Evolutionary conservation across 306 rosid genomes (phyloP), one percentile per base, ranked within the genome.

Genomic region (Aeschynomene evenia): DNA sequence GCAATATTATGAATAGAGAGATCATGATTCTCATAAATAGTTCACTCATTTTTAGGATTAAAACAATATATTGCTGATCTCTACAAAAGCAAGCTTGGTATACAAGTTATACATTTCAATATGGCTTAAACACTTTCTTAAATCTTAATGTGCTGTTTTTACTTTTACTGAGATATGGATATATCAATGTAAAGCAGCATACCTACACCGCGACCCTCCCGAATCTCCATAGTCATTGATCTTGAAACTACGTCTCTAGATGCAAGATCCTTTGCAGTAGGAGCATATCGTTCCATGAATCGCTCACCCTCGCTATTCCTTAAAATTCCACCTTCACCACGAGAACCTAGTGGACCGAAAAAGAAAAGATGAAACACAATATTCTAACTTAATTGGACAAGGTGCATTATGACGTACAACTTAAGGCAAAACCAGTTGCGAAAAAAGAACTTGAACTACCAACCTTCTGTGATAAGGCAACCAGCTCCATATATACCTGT

Each of bases 121-220:
- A 14, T 52, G 22, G 22, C 49, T 49, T 29, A 33, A 29, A 33
- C 26, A 66, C 42, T 24, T 54, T 52, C 8, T 13, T 61, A 34
- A 39, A 29, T 11, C 43, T 34, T 51, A 61, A 37, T 24, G 40
- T 56, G 50, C 56, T 6, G n/a, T 15, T 39, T 68, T 29, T 54
- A 42, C 12, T 39, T 68, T 29, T 54, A 42, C 12, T 12, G 66
- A 33, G 15, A 64, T n/a, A 33, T 43, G 46, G 29, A 21, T 48
- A 34, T 22, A 60, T 50, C 15, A 63, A 73, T 28, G 28, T 46
- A 55, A 59, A 57, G 60, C 63, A 46, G 31, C 77, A 71, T 89
- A 92, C 98, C 98, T 78, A 92, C 96, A 77, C 98, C 98, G 49
- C 98, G 98, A 11, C 98, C 98, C 80, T 92, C 98, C 46, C 95